These are phyloP conservation scores for Monosporozyma servazzii DNA, from an alignment of 805 yeast species.

Conservation along the genomic window DNA sequence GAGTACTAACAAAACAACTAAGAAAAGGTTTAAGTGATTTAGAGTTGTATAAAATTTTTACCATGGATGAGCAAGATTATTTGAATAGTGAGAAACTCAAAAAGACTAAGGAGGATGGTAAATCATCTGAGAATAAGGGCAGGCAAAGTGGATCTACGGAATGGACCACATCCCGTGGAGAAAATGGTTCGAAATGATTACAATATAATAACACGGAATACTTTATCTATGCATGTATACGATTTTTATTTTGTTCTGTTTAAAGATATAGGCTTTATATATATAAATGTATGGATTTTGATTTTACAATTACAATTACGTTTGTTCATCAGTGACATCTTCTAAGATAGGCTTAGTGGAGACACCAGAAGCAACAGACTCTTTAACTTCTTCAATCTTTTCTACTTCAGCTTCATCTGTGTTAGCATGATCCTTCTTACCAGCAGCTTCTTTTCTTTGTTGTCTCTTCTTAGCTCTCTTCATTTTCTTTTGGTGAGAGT, in stretches of 20 bases:
- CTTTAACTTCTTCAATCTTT: background rate
- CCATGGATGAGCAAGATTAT: conserved; percentile 29
- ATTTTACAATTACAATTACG: background rate
- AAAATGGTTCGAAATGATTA: conserved; percentile 44
- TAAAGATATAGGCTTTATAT: background rate
- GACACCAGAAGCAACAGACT: background rate
- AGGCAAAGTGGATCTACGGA: conserved; percentile 67
- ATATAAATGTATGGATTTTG: background rate
- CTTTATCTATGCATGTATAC: conserved; percentile 1
- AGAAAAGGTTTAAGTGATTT: conserved; percentile 26
- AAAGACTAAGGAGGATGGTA: background rate
- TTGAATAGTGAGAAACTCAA: conserved; percentile 14
- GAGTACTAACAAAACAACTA: conserved; percentile 30
- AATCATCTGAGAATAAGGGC: conserved; percentile 14
- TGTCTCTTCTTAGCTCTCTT: conserved; percentile 25
- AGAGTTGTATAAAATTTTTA: conserved; percentile 30
- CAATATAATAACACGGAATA: conserved; percentile 2
- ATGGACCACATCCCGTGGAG: conserved; percentile 79
- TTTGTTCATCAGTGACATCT: conserved; percentile 1
- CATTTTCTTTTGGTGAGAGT: conserved; percentile 25
- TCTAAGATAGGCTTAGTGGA: conserved; percentile 2
- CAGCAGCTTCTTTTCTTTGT: conserved; percentile 9
- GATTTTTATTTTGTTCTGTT: no score
- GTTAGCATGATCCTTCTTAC: background rate
- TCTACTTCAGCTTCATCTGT: conserved; percentile 1